Evolutionary conservation across 805 yeast species (phyloP).

Genomic region (Candida succiphila): DNA sequence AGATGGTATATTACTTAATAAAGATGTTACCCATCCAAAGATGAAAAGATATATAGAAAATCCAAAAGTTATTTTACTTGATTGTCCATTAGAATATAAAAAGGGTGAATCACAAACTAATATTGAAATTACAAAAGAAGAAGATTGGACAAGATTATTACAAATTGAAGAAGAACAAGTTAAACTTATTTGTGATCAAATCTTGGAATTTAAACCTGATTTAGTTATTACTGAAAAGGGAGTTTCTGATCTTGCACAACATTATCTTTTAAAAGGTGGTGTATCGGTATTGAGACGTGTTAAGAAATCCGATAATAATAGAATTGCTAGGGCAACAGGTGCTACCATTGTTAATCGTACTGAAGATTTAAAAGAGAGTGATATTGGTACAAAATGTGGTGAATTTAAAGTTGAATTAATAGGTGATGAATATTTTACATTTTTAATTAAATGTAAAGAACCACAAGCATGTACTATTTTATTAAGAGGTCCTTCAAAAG

Average conservation of each 20-base stretch:
- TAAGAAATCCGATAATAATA: slow-evolving; percentile 88
- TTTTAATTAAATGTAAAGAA: slow-evolving; percentile 64
- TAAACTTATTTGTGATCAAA: slow-evolving; percentile 72
- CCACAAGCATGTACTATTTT: slow-evolving; percentile 93
- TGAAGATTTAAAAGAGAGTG: slow-evolving; percentile 87
- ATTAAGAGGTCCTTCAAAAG: slow-evolving; percentile 95
- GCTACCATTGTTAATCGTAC: slow-evolving; percentile 94
- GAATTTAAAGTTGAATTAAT: slow-evolving; percentile 86
- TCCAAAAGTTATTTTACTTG: slow-evolving; percentile 82
- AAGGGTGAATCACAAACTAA: slow-evolving; percentile 99
- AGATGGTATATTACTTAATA: slow-evolving; percentile 87
- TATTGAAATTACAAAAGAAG: slow-evolving; percentile 92
- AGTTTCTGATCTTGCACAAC: slow-evolving; percentile 96
- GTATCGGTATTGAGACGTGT: slow-evolving; percentile 90
- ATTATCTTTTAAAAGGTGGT: slow-evolving; percentile 86
- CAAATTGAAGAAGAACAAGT: slow-evolving; percentile 98
- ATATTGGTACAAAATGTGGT: slow-evolving; percentile 85
- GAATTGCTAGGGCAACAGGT: slow-evolving; percentile 95
- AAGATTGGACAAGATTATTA: slow-evolving; percentile 90
- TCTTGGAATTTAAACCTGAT: slow-evolving; percentile 81
- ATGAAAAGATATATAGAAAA: slow-evolving; percentile 86
- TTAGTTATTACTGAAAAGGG: slow-evolving; percentile 97
- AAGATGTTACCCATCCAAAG: slow-evolving; percentile 98
- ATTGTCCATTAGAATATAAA: slow-evolving; percentile 96
- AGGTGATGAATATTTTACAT: slow-evolving; percentile 96